Conservation (phyloP, 2,329 filamentous ascomycete species). For the Didymosphaeria variabile region DNA sequence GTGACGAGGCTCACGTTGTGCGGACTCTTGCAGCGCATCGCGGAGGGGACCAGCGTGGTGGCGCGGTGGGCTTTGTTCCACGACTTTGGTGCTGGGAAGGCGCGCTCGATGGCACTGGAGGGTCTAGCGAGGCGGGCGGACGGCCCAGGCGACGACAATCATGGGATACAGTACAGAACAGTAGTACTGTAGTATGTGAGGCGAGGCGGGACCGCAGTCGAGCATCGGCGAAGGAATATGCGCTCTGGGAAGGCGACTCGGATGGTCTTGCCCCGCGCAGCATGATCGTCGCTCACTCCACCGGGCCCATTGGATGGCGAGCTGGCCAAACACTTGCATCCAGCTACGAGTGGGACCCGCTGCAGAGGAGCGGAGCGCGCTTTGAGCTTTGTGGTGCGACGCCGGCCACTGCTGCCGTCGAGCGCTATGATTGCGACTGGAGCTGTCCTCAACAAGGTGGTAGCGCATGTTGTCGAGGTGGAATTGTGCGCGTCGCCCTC, state of each 20-base stretch:
- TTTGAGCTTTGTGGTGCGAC: slow-evolving; percentile 7
- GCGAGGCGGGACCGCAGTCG: slow-evolving; percentile 3
- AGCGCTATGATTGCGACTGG: slow-evolving; percentile 5
- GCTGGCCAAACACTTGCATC: slow-evolving; percentile 8
- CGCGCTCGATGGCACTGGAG: slow-evolving; percentile 2
- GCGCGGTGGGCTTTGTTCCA: slow-evolving; percentile 20
- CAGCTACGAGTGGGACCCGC: slow-evolving; percentile 1
- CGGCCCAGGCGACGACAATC: not conserved
- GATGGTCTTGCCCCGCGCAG: slow-evolving; percentile 13
- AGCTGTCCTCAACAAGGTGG: not conserved
- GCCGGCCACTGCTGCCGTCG: not conserved
- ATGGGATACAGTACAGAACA: not conserved
- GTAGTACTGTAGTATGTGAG: not conserved
- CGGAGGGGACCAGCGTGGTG: slow-evolving; percentile 15
- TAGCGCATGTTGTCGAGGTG: not conserved
- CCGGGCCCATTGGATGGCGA: too few species aligned
- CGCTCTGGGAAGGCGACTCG: slow-evolving; percentile 9
- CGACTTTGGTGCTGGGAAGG: slow-evolving; percentile 21
- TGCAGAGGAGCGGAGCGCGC: slow-evolving; percentile 2
- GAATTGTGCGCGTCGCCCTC: too few species aligned
- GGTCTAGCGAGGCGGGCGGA: not conserved
- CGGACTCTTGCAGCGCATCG: slow-evolving; percentile 3
- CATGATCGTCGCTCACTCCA: slow-evolving; percentile 1
- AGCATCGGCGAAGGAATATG: not conserved
- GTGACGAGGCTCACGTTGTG: slow-evolving; percentile 9